Evolutionary conservation across 805 yeast species (phyloP), one percentile per base, ranked within the genome.

Genomic region (Lipomyces spencermartinsiae): DNA sequence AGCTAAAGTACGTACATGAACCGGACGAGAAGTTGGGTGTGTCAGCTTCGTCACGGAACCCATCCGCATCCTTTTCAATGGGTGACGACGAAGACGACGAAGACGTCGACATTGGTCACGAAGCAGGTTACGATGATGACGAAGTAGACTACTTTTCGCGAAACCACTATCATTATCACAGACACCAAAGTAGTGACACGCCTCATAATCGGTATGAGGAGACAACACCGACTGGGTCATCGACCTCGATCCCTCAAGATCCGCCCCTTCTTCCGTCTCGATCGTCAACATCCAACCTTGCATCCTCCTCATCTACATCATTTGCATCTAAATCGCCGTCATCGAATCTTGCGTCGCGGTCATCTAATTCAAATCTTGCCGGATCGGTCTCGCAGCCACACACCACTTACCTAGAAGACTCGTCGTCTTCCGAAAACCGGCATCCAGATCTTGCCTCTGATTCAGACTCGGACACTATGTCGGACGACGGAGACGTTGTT

Each of bases 1-100:
- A 92, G 0, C 84, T 94, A 64, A 93, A 93, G 76, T 86, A 87
- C 76, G 91, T 92, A 7, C 88, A 85, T 67, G 86, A 84, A n/a
- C 31, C 39, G 6, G 61, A 51, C 34, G 69, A 69, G 22, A 35
- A 59, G 29, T 56, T 63, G 16, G 43, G 19, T 6, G n/a, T 22
- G 31, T 22, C 51, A 35, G n/a, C 53, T 10, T 25, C 43, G 33
- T 37, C 65, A 1, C 49, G 58, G 8, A 22, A n/a, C 19, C 51
- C 19, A n/a, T 34, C 65, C n/a, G 64, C 58, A 1, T 35, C 25
- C 8, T 71, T 67, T 49, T 69, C 71, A 19, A 68, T 69, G 65
- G 72, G 68, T 31, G 64, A 54, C 19, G 71, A 61, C 16, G 71
- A 68, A 25, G 67, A 58, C 5, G 68, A 66, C 35, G 66, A 59